These are phyloP conservation scores for Salix suchowensis DNA, from an alignment of 345 rosid species.

Conservation along the genomic window DNA sequence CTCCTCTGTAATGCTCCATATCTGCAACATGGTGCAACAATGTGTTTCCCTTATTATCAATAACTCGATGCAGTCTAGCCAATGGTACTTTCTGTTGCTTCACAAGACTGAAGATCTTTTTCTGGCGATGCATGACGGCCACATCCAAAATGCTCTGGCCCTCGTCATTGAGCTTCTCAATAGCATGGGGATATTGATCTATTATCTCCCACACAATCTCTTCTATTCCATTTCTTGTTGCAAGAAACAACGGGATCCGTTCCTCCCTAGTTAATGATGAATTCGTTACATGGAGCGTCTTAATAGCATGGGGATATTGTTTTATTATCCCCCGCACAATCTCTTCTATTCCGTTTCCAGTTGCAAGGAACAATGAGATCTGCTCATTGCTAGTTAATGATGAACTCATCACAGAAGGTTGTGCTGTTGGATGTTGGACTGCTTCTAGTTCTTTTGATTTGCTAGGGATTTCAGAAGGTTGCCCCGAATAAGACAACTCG, in stretches of 20 bases:
- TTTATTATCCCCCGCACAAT: slow-evolving; percentile 1
- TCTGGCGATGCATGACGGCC: slow-evolving; percentile 13
- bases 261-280: background rate
- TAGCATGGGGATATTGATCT: slow-evolving; percentile 6
- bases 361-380: slow-evolving; percentile 15
- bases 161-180: slow-evolving; percentile 5
- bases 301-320: slow-evolving; percentile 12
- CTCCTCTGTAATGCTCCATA: background rate
- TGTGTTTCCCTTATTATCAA: slow-evolving; percentile 20
- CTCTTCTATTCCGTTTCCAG: slow-evolving; percentile 9
- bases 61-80: slow-evolving; percentile 1
- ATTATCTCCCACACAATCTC: slow-evolving; percentile 16
- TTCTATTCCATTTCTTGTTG: slow-evolving; percentile 1
- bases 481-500: no score
- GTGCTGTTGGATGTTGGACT: no score
- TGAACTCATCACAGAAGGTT: no score
- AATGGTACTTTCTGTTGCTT: background rate
- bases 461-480: no score
- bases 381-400: no score
- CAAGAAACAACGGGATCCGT: slow-evolving; percentile 9
- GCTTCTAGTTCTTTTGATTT: no score
- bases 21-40: slow-evolving; percentile 21
- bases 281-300: background rate
- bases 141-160: slow-evolving; percentile 25
- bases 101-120: slow-evolving; percentile 5